phyloP scores from a whole-genome alignment of 2,329 filamentous ascomycete genomes.

The Elsinoe fawcettii region DNA sequence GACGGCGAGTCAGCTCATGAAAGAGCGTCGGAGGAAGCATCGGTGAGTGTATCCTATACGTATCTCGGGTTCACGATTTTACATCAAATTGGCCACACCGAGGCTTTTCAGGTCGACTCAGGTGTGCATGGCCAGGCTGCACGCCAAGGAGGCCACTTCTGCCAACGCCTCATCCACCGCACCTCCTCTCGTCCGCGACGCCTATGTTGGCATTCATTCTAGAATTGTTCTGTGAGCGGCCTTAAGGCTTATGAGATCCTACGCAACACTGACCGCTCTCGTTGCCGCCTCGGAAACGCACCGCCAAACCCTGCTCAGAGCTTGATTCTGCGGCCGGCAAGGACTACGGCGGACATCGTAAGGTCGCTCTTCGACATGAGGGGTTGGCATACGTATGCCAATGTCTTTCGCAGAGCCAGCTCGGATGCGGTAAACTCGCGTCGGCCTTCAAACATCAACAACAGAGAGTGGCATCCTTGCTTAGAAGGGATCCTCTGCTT shows the following conservation, averaged over 20 bases:
- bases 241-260: not conserved
- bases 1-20: not conserved
- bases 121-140: too few relatives aligned
- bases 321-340: not conserved
- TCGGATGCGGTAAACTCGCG: not conserved
- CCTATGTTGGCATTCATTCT: not conserved
- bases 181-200: not conserved
- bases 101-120: not conserved
- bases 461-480: not conserved
- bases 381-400: not conserved
- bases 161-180: not conserved
- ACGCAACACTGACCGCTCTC: too few relatives aligned
- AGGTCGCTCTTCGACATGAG: not conserved
- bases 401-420: not conserved
- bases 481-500: not conserved
- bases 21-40: too few relatives aligned
- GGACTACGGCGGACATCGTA: not conserved
- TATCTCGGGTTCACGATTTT: too few relatives aligned
- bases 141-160: not conserved
- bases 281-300: not conserved
- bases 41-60: too few relatives aligned
- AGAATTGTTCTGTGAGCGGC: not conserved
- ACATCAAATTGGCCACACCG: too few relatives aligned
- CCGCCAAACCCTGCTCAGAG: not conserved
- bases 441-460: not conserved